Base-by-base conservation (phyloP, 1,284 basidiomycete genomes). In the Malassezia japonica region DNA sequence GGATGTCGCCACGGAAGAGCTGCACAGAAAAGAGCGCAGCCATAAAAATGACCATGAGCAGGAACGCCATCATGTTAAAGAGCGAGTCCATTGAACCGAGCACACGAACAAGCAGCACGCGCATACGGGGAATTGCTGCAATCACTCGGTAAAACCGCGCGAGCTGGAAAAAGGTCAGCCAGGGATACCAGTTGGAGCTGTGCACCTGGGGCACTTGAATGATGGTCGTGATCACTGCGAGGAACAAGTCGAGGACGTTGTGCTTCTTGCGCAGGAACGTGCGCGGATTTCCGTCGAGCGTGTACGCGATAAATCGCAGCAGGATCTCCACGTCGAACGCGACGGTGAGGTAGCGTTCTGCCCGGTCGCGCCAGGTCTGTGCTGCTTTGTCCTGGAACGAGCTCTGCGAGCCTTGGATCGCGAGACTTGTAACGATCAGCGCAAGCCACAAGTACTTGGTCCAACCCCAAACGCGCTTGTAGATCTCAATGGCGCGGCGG, bases 101-200 rank as follows among this genome's bases (percentile, higher is more conserved):
- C 1, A 95, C 85, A 1, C 85, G 83, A 6, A 61, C 38, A 12
- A 70, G 50, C 47, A 72, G 47, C 8, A 62, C 58, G 20, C 63
- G 58, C 85, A 90, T 90, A 48, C 86, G 78, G 1, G 89, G 89
- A 13, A 92, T 80, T 37, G 83, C 85, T 36, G 95, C 74, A 64
- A 96, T 91, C 28, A 96, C 87, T 1, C 92, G 80, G 74, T 98
- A 96, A 77, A 95, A 96, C 59, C 92, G 79, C 56, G 80, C 78
- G 6, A 96, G 77, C 69, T 91, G 87, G 65, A 96, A 87, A 34
- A 86, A 80, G 2, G 88, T 94, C 59, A 96, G 79, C 92, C 92
- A 98, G 0, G 83, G 80, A 66, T 94, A 94, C 3, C 83, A 78
- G 3, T 60, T 51, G 6, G 84, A 83, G 25, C 79, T 59, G 46